These are phyloP conservation scores for Eragrostis curvula DNA, from an alignment of 176 grass and related monocot genomes.

Conservation along the genomic window DNA sequence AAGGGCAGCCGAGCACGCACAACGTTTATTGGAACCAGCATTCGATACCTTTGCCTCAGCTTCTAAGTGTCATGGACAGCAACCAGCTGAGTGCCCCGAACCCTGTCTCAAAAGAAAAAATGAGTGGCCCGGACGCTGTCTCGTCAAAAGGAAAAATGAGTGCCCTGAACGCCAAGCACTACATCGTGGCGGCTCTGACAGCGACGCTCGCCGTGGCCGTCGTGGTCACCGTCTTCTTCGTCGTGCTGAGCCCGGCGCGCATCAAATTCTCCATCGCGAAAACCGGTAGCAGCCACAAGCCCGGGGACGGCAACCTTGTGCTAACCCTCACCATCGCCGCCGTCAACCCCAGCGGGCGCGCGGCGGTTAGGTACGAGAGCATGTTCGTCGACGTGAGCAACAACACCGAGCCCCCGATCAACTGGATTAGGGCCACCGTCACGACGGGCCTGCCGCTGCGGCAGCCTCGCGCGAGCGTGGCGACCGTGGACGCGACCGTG, in stretches of 20 bases:
- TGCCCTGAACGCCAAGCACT: neutral
- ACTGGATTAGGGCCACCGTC: neutral
- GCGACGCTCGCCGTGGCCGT: neutral
- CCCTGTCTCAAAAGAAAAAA: too few relatives aligned
- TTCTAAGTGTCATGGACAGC: too few relatives aligned
- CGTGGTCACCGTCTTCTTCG: neutral
- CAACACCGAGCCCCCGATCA: neutral
- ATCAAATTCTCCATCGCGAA: neutral
- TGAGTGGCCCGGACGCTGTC: too few relatives aligned
- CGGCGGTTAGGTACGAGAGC: neutral
- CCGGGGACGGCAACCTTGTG: neutral
- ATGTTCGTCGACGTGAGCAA: neutral
- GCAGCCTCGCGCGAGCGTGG: neutral
- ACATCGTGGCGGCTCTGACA: neutral
- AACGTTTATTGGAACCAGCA: too few relatives aligned
- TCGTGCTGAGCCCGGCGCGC: neutral
- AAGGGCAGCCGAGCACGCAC: too few relatives aligned
- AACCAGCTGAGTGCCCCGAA: too few relatives aligned
- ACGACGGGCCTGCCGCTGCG: neutral
- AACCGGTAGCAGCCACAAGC: neutral
- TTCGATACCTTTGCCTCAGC: too few relatives aligned
- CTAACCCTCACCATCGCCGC: neutral
- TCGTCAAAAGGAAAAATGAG: too few relatives aligned
- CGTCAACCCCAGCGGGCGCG: conserved; percentile 5
- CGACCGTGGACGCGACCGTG: neutral